phyloP scores from a whole-genome alignment of 2,329 filamentous ascomycete species.

The Reticulascus tulasneorum region DNA sequence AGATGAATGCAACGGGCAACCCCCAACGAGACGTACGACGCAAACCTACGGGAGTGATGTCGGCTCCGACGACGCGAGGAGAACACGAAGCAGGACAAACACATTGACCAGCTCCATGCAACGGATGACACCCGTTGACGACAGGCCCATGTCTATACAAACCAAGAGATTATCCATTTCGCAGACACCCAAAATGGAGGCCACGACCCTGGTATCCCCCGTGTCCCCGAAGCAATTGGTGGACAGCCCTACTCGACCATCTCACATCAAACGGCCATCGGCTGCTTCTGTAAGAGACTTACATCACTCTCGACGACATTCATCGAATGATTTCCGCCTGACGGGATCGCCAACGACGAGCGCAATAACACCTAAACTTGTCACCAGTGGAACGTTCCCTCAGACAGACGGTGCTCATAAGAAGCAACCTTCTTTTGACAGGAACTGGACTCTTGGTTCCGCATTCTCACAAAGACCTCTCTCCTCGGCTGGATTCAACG shows the following conservation, averaged over 20 bases:
- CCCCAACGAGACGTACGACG: constrained; percentile 46
- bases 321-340: constrained; percentile 71
- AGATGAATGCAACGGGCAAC: constrained; percentile 68
- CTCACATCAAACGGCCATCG: constrained; percentile 61
- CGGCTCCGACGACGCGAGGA: constrained; percentile 50
- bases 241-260: constrained; percentile 44
- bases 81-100: constrained; percentile 52
- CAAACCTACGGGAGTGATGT: constrained; percentile 55
- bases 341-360: constrained; percentile 27
- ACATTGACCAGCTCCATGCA: constrained; percentile 48
- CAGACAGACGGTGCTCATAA: constrained; percentile 44
- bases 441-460: constrained; percentile 63
- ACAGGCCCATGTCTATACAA: constrained; percentile 43
- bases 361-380: constrained; percentile 37
- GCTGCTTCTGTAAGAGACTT: constrained; percentile 78
- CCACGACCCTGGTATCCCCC: constrained; percentile 35
- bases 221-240: constrained; percentile 33
- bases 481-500: constrained; percentile 49
- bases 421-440: constrained; percentile 66
- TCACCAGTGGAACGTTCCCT: constrained; percentile 38
- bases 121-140: constrained; percentile 36
- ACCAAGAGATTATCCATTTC: constrained; percentile 44
- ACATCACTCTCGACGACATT: constrained; percentile 82
- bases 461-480: constrained; percentile 45
- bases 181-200: constrained; percentile 48